Evolutionary conservation across 164 flowering plant species (phyloP).

Genomic region (Chimonanthus praecox): DNA sequence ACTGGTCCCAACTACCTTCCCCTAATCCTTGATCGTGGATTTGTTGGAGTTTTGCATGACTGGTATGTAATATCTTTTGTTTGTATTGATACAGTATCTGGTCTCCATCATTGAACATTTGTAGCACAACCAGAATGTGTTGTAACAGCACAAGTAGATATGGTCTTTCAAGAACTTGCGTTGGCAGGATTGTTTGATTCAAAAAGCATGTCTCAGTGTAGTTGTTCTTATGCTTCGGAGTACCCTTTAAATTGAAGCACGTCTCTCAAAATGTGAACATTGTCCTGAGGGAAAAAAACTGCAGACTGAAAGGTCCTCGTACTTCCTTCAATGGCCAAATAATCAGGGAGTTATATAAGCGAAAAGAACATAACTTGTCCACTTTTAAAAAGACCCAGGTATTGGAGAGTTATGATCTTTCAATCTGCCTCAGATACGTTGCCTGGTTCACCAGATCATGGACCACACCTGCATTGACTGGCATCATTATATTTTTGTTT

Average conservation of each 20-base stretch:
- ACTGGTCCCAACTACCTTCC: constrained; percentile 75
- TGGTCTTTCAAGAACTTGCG: neutral
- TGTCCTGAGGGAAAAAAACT: neutral
- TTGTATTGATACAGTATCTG: neutral
- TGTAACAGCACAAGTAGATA: neutral
- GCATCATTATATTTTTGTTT: neutral
- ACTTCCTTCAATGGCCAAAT: neutral
- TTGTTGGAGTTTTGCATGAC: constrained; percentile 84
- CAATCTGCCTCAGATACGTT: neutral
- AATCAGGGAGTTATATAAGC: too few species aligned
- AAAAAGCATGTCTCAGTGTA: neutral
- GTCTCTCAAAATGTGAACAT: neutral
- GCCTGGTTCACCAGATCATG: neutral
- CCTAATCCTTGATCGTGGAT: constrained; percentile 83
- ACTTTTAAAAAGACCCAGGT: too few species aligned
- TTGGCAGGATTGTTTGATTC: neutral
- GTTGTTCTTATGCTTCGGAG: neutral
- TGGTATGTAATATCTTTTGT: constrained; percentile 46
- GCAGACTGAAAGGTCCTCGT: neutral
- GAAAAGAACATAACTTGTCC: too few species aligned
- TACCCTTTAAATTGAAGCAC: neutral
- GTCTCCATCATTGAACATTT: neutral
- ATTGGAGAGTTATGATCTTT: too few species aligned
- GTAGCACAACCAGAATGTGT: neutral
- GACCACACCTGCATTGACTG: neutral